Base-by-base conservation (phyloP, 495 filamentous ascomycete species). In the Penicillium turbatum region DNA sequence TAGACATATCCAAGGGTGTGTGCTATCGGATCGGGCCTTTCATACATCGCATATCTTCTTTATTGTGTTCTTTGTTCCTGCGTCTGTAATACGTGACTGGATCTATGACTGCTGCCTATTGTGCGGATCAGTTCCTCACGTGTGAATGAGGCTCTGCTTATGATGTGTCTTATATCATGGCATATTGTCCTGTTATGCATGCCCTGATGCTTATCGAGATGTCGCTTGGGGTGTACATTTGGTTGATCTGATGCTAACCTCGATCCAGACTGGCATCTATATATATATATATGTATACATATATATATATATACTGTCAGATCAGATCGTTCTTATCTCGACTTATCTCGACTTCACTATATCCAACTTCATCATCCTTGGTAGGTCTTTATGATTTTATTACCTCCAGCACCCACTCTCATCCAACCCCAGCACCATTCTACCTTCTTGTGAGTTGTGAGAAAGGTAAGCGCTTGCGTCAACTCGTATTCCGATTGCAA, bases 1-100 rank as follows among this genome's bases (percentile, higher is more conserved):
- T 32, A 45, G 13, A 13, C 10, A 35, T 16, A 12, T 16, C 35
- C 35, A 15, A 37, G 35, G 35, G 8, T 37, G 35, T 45, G 21
- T 19, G n/a, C n/a, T 26, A 27, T 26, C 39, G 39, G 39, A 26
- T 11, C 27, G 40, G 15, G 21, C 40, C 40, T 21, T 19, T 38
- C 13, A 48, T 48, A 24, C 21, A 48, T 37, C 13, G 7, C 42
- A 45, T 31, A 13, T 32, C 15, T 10, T 17, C 42, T n/a, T n/a
- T n/a, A n/a, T n/a, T n/a, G n/a, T n/a, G n/a, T n/a, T n/a, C n/a
- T 21, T 39, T 39, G 47, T 49, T 31, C 47, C 47, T 49, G 46
- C 46, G 4, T 48, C 43, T 46, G 19, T 31, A 24, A 30, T 49
- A 24, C 16, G 38, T 49, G 46, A 2, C 21, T 24, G 21, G 21